Evolutionary conservation across 1,284 basidiomycete species (phyloP).

Genomic region (Cystobasidium pallidum): DNA sequence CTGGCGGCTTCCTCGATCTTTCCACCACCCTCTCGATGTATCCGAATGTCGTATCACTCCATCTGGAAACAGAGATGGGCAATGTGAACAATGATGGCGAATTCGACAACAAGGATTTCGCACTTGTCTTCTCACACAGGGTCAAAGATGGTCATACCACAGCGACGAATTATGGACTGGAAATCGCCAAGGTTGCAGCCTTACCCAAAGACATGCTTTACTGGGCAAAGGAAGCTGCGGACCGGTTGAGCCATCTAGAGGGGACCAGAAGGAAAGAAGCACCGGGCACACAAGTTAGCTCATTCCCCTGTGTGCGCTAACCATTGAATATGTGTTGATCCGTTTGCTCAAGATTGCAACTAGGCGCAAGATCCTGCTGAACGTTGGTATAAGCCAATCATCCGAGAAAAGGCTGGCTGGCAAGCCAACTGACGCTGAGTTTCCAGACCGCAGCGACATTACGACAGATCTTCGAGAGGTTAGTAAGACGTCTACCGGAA

Average conservation of each 20-base stretch:
- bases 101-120: constrained; percentile 66
- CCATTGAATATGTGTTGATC: background rate
- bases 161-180: constrained; percentile 62
- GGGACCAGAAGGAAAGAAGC: constrained; percentile 65
- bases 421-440: background rate
- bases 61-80: constrained; percentile 75
- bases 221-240: constrained; percentile 68
- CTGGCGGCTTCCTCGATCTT: constrained; percentile 69
- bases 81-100: constrained; percentile 1
- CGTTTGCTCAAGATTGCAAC: constrained; percentile 56
- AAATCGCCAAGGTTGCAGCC: constrained; percentile 79
- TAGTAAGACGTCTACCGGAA: background rate
- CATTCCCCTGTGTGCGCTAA: background rate
- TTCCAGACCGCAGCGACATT: constrained; percentile 24
- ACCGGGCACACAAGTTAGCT: constrained; percentile 61
- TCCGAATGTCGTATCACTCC: constrained; percentile 64
- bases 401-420: background rate
- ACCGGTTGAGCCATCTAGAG: constrained; percentile 66
- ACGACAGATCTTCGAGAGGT: constrained; percentile 20
- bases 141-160: constrained; percentile 54
- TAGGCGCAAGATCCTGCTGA: constrained; percentile 69
- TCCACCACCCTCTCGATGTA: constrained; percentile 52
- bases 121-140: constrained; percentile 67
- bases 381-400: constrained; percentile 56
- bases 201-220: constrained; percentile 69